Conservation (phyloP, 2,329 filamentous ascomycete genomes). For the Calonectria ilicicola region DNA sequence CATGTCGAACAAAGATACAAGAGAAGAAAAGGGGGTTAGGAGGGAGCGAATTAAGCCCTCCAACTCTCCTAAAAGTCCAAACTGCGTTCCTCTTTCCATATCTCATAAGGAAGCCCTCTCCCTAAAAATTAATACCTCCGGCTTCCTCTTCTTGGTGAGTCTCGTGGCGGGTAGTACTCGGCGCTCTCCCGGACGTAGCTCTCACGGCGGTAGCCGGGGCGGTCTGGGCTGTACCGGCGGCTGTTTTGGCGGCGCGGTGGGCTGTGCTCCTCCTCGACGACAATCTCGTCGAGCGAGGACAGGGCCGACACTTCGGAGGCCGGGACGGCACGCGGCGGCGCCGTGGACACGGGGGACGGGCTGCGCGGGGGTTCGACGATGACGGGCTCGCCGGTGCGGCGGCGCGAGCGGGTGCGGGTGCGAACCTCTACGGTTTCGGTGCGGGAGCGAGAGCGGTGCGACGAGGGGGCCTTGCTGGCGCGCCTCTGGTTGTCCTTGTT, state of each 20-base stretch:
- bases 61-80: not conserved
- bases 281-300: slow-evolving; percentile 52
- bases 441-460: slow-evolving; percentile 26
- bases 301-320: slow-evolving; percentile 43
- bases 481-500: slow-evolving; percentile 27
- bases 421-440: slow-evolving; percentile 46
- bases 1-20: not conserved
- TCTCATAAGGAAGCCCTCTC: not conserved
- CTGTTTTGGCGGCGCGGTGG: slow-evolving; percentile 38
- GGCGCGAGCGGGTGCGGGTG: slow-evolving; percentile 27
- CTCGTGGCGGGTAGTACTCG: slow-evolving; percentile 38
- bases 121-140: slow-evolving; percentile 27
- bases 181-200: slow-evolving; percentile 31
- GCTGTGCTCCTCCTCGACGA: slow-evolving; percentile 51
- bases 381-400: slow-evolving; percentile 29
- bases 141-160: slow-evolving; percentile 38
- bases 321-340: slow-evolving; percentile 44
- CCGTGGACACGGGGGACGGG: slow-evolving; percentile 37
- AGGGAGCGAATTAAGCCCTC: no score
- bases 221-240: slow-evolving; percentile 34
- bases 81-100: not conserved
- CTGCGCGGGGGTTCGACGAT: slow-evolving; percentile 44
- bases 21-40: not conserved
- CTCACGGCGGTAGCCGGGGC: slow-evolving; percentile 36
- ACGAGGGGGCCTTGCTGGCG: slow-evolving; percentile 27